Conservation (phyloP, 2,329 filamentous ascomycete species). For the Arthrobotrys entomopaga region DNA sequence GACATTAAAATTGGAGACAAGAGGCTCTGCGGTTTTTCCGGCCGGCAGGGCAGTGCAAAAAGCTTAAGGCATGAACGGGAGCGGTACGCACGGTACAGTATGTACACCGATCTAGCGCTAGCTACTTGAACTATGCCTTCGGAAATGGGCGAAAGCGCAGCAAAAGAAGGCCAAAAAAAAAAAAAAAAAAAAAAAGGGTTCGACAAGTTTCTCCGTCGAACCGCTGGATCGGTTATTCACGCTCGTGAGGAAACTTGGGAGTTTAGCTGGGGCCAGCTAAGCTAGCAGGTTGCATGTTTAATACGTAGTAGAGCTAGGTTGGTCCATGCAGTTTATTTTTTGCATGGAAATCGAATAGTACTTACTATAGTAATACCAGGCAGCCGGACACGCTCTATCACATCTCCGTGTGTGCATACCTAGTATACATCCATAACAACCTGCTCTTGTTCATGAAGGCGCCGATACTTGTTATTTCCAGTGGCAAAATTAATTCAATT, state of each 20-base stretch:
- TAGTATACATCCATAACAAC: no score
- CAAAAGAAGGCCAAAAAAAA: background rate
- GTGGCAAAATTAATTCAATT: conserved; percentile 38
- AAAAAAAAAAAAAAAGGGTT: background rate
- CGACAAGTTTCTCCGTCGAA: conserved; percentile 1
- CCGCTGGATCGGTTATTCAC: conserved; percentile 31
- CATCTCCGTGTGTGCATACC: no score
- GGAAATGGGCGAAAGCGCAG: conserved; percentile 34
- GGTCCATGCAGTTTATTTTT: background rate
- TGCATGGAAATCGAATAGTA: background rate
- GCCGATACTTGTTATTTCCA: background rate
- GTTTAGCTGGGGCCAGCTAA: conserved; percentile 4
- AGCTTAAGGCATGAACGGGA: conserved; percentile 49
- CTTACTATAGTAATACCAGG: conserved; percentile 34
- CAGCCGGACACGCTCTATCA: conserved; percentile 4
- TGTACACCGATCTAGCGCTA: conserved; percentile 14
- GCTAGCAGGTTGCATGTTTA: no score
- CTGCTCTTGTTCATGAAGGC: no score
- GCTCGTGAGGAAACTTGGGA: conserved; percentile 18
- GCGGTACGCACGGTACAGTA: conserved; percentile 32
- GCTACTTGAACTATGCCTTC: conserved; percentile 19
- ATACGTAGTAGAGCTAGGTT: no score
- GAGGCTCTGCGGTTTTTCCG: conserved; percentile 51
- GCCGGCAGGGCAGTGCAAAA: conserved; percentile 24
- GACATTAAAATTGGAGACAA: conserved; percentile 15